Base-by-base conservation (phyloP, 1,284 basidiomycete species). In the Fistulina hepatica region DNA sequence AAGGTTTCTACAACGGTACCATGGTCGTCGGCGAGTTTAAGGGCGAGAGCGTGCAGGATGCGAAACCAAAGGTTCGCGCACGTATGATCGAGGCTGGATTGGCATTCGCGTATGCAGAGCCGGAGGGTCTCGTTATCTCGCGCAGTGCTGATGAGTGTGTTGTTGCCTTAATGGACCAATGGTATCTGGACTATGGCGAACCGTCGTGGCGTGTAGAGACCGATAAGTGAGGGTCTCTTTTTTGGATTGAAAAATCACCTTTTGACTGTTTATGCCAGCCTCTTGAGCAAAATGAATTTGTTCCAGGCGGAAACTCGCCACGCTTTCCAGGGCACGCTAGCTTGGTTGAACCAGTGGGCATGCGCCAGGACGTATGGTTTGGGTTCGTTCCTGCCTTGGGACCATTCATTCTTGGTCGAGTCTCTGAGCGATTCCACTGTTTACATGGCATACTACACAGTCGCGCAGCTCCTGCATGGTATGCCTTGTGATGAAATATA, bases 181-280 rank as follows among this genome's bases (percentile, higher is more conserved):
- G 94, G 93, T 98, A 98, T 64, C 66, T 98, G 57, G 92, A 98
- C 63, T 99, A 98, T 55, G 95, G 94, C 51, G 93, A 97, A 67
- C 57, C 76, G 3, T 58, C 60, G 26, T 99, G 95, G 95, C 85
- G 82, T 60, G 76, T 72, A 12, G 71, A 86, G 53, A 80, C 91
- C 6, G 83, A 92, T 58, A 80, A 73, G 89, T 86, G 53, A 44
- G 76, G 66, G 11, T 36, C n/a, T 12, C 4, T 37, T 11, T 40
- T 33, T 21, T 15, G 17, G 6, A 6, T 30, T 7, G 6, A 16
- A 6, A 6, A 30, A 16, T 30, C 7, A 21, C 37, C 34, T 31
- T 41, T 43, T 50, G 42, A 34, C 30, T 10, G 39, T 33, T 23
- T 21, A 31, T 41, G 8, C 6, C 45, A 92, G 88, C 48, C 66